Base-by-base conservation (phyloP, 768 basidiomycete species). In the Suillus luteus region DNA sequence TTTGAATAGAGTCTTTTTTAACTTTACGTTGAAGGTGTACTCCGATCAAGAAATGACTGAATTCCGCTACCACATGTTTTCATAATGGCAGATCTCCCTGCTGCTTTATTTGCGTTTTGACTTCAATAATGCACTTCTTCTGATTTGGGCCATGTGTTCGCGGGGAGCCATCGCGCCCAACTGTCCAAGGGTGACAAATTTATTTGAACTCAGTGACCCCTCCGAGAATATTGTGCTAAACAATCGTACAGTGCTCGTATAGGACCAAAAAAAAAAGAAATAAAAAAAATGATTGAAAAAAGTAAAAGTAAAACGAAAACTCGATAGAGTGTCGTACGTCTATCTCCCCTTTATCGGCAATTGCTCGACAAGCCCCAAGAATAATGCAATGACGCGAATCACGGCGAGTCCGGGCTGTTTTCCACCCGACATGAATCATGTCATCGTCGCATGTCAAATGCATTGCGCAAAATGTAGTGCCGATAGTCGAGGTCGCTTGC, bases 271-370 rank as follows among this genome's bases (percentile, higher is more conserved):
- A 27, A 27, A 27, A 27, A 27, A 27, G 27, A 27, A 27, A 27
- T 27, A 27, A 27, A 27, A 27, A 27, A 27, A 27, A 27, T 1
- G 27, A 27, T 27, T 2, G 27, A 27, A 27, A 27, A 27, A n/a
- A n/a, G n/a, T n/a, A n/a, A n/a, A n/a, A n/a, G n/a, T n/a, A n/a
- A n/a, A n/a, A n/a, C n/a, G n/a, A n/a, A n/a, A 27, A 27, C 27
- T 27, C 27, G 27, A 27, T 27, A 27, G 27, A 27, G 27, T 27
- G 27, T 27, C 54, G 35, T 55, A 55, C 33, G 55, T 38, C 22
- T 57, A 57, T 38, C 37, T 40, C 55, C 55, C 52, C 22, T 37
- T 57, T 57, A 40, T 57, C 55, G 24, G 55, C 55, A 38, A 58
- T 54, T 54, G 52, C 17, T 33, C 31, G 31, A 41, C 38, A 58